These are phyloP conservation scores for Coemansia sp. DNA, from an alignment of 192 early-diverging fungal species.

Conservation along the genomic window DNA sequence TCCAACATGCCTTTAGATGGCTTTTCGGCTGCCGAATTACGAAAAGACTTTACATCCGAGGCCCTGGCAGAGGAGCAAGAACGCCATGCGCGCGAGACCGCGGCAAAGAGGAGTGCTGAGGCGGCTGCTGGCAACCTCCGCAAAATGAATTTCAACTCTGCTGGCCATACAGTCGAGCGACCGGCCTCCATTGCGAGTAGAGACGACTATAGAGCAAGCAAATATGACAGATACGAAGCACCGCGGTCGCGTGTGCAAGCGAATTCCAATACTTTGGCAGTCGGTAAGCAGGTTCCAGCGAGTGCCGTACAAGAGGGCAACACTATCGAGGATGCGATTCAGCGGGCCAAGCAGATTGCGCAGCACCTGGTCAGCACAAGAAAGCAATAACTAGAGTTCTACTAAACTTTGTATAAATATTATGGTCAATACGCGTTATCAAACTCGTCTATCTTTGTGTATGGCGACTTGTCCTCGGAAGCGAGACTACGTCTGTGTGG, in stretches of 20 bases:
- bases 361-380: conserved; percentile 37
- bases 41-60: conserved; percentile 35
- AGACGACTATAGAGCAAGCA: background rate
- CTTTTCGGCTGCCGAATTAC: conserved; percentile 64
- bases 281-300: background rate
- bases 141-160: conserved; percentile 38
- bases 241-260: conserved; percentile 9
- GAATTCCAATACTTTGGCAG: background rate
- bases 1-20: conserved; percentile 73
- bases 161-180: conserved; percentile 11
- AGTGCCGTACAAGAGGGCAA: conserved; percentile 10
- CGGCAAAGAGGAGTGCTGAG: conserved; percentile 34
- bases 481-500: conserved; percentile 26
- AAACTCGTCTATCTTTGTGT: conserved; percentile 10
- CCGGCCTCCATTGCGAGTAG: background rate
- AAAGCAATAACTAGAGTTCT: background rate
- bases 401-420: background rate
- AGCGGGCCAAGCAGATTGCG: conserved; percentile 48
- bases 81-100: conserved; percentile 39
- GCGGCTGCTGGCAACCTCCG: conserved; percentile 22
- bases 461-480: conserved; percentile 10
- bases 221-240: background rate
- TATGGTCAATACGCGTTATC: background rate
- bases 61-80: conserved; percentile 48
- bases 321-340: conserved; percentile 43